Base-by-base conservation (phyloP, 257 asterid genomes). In the Salvia miltiorrhiza region DNA sequence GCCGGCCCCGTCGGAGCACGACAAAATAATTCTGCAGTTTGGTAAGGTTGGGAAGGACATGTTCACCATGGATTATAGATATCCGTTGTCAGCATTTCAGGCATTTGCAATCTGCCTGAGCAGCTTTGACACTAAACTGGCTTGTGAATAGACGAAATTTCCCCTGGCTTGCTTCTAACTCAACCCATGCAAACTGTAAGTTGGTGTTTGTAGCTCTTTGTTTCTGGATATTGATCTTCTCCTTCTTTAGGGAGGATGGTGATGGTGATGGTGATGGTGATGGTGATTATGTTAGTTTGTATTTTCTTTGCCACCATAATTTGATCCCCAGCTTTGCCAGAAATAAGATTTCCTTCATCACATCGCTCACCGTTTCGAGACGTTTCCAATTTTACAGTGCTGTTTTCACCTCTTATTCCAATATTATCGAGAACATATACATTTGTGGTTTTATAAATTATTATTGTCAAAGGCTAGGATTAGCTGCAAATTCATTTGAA, bases 41-140 rank as follows among this genome's bases (percentile, higher is more conserved):
- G 95, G 95, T 19, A 87, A 87, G 86, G 87, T 87, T 0, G 87
- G 86, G 10, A 80, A 87, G 47, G 95, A 87, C 48, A 78, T 81
- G 85, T 87, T 87, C 52, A 87, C 92, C 9, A 87, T 87, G 95
- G 95, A 87, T 57, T 88, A 87, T 59, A 73, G 92, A 3, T 87
- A 85, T 44, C 95, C 92, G 1, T 50, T 87, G 14, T 87, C 95
- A 7, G 95, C 95, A 0, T 86, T 85, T 73, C 91, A 87, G 79
- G 95, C 95, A 14, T 87, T 87, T 37, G 89, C 92, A 0, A 83
- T 87, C 63, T 87, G 95, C 81, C 75, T 87, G 81, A 87, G 95
- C 72, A 87, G 90, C 85, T 87, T 87, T 44, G 95, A 87, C 78
- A 85, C 95, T 19, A 87, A 87, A 77, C 74, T 87, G 85, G 95